Base-by-base conservation (phyloP, 208 protist genomes). In the Wallacemonas sp. region DNA sequence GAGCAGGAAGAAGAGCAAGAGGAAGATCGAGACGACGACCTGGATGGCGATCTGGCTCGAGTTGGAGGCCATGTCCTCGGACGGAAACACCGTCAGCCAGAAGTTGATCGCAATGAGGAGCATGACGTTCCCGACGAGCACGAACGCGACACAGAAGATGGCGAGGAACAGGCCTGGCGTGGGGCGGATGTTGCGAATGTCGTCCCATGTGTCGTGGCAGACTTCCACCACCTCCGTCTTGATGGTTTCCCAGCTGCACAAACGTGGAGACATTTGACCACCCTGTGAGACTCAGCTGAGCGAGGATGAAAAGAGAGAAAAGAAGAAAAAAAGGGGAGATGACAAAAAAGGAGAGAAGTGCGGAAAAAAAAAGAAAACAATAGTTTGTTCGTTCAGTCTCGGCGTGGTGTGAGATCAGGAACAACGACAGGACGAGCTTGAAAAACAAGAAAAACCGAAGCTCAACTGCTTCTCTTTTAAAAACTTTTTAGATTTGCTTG, bases 41-140 rank as follows among this genome's bases (percentile, higher is more conserved):
- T 92, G 88, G 23, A 90, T 75, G 19, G 85, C 83, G 55, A 94
- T 90, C 65, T 87, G 85, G 32, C 65, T 84, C 19, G 70, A 78
- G 70, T 88, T 85, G 55, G 72, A 68, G 24, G 19, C 47, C 32
- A 67, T 32, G 2, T 62, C 26, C 16, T 81, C 71, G 26, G 54
- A 23, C 0, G 85, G 82, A 41, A 94, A 87, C 26, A 76, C 41
- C 16, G 32, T 61, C 17, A 92, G 63, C 85, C 88, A 94, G 58
- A 94, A 94, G 76, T 94, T 94, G 47, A 83, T 47, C 8, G 80
- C 49, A 43, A 94, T 90, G 21, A 94, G 76, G 0, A 91, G 27
- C 56, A 94, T 76, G 2, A 90, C 78, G 49, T 94, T 94, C 46
- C 88, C 88, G 2, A 94, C 73, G 47, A 94, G 82, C 1, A 94